Conservation (phyloP, 768 basidiomycete genomes). For the Clitopilus passeckerianus region DNA sequence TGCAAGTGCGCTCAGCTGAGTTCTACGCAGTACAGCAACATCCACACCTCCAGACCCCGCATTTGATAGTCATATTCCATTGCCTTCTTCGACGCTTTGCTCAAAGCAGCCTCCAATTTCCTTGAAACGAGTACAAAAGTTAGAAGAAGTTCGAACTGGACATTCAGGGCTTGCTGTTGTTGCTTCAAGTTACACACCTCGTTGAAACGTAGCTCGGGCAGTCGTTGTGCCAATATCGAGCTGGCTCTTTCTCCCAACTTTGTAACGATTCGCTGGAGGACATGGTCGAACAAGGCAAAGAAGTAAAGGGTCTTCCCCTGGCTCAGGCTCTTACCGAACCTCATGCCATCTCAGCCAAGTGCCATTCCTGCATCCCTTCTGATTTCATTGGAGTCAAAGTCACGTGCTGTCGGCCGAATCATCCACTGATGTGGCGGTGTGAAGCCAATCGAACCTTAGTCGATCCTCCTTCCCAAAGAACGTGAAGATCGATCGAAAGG, state of each 20-base stretch:
- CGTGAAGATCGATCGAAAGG: too few relatives aligned
- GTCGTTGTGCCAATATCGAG: constrained; percentile 5
- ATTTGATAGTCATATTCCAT: constrained; percentile 49
- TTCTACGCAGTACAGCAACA: not conserved
- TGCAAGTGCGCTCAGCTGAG: constrained; percentile 18
- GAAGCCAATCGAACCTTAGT: not conserved
- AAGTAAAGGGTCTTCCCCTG: constrained; percentile 5
- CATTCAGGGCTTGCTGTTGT: not conserved
- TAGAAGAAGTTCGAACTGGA: not conserved
- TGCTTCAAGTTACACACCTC: constrained; percentile 5
- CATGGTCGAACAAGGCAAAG: constrained; percentile 10
- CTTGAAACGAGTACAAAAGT: constrained; percentile 18
- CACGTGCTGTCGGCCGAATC: constrained; percentile 23
- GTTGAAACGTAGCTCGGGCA: constrained; percentile 16
- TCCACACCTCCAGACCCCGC: constrained; percentile 55
- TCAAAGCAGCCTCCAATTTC: constrained; percentile 42
- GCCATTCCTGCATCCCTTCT: constrained; percentile 7
- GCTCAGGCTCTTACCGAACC: constrained; percentile 12
- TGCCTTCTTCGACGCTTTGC: constrained; percentile 40
- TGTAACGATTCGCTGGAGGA: constrained; percentile 11
- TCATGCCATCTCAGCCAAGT: constrained; percentile 10
- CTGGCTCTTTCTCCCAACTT: constrained; percentile 6
- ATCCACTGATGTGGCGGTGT: constrained; percentile 2
- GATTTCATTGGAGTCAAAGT: constrained; percentile 24
- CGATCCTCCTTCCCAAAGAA: not conserved